phyloP scores from a whole-genome alignment of 2,329 filamentous ascomycete species.

The Fusarium torulosum region DNA sequence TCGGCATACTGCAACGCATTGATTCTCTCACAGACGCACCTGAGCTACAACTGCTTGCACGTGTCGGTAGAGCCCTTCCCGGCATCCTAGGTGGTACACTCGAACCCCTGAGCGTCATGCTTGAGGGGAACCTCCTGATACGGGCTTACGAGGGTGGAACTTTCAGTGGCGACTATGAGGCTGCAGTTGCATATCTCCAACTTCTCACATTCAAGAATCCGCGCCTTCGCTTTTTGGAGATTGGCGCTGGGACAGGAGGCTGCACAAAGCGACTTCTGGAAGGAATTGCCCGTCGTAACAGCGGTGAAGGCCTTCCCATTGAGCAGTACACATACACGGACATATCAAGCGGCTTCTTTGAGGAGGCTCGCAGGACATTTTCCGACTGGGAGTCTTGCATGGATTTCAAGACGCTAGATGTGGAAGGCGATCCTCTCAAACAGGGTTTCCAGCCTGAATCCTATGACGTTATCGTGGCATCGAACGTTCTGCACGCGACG shows the following conservation, averaged over 20 bases:
- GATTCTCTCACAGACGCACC: neutral
- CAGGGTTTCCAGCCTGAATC: slow-evolving; percentile 5
- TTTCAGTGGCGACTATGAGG: slow-evolving; percentile 12
- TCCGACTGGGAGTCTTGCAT: neutral
- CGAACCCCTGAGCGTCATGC: slow-evolving; percentile 10
- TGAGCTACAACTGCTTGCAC: slow-evolving; percentile 9
- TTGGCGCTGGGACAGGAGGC: slow-evolving; percentile 7
- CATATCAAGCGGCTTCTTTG: slow-evolving; percentile 18
- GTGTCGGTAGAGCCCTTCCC: slow-evolving; percentile 4
- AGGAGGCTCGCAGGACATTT: slow-evolving; percentile 7
- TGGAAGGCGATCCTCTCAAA: slow-evolving; percentile 2
- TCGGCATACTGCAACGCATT: neutral
- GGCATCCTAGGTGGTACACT: neutral
- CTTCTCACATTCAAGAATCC: slow-evolving; percentile 17
- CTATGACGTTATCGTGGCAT: slow-evolving; percentile 13
- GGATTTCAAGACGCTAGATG: slow-evolving; percentile 14
- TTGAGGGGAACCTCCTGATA: slow-evolving; percentile 1
- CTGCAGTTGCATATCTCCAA: slow-evolving; percentile 15
- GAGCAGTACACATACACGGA: slow-evolving; percentile 13
- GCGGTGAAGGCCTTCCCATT: neutral
- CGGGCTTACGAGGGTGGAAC: slow-evolving; percentile 14
- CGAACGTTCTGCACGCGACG: slow-evolving; percentile 11
- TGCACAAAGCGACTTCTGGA: slow-evolving; percentile 15
- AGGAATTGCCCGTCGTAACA: neutral
- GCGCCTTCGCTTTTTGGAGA: slow-evolving; percentile 7